A percentile compares a stretch with the other conserved stretches of the same genome.
These are phyloP conservation scores for Lantana camara DNA, from an alignment of 257 asterid species.

Conservation along the genomic window DNA sequence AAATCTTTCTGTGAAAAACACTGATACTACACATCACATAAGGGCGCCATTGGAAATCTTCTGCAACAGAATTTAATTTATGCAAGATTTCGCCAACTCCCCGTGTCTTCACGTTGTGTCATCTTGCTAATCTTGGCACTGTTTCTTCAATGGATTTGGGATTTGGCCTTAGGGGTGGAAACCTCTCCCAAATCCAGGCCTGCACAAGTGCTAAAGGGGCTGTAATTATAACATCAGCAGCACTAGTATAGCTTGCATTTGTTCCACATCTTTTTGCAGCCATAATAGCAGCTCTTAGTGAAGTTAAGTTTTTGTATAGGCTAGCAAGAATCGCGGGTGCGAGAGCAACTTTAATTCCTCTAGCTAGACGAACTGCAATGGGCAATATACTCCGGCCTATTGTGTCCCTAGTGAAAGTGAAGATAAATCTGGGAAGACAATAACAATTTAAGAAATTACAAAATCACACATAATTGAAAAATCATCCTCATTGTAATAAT, in stretches of 20 bases:
- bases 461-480: too few species aligned
- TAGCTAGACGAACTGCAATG: conserved; percentile 28
- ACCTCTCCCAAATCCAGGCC: conserved; percentile 57
- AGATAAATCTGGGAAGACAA: conserved; percentile 12
- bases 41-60: conserved; percentile 41
- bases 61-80: conserved; percentile 16
- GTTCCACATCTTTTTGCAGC: neutral
- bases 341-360: conserved; percentile 31
- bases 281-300: conserved; percentile 9
- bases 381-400: neutral
- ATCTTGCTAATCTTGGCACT: conserved; percentile 40
- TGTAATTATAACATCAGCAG: neutral
- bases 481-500: too few species aligned
- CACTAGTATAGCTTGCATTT: neutral
- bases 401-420: neutral
- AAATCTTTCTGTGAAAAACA: neutral
- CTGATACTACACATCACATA: conserved; percentile 3
- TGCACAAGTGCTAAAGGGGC: conserved; percentile 38
- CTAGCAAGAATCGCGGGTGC: conserved; percentile 36
- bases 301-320: conserved; percentile 23
- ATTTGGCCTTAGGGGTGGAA: conserved; percentile 21
- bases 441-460: too few species aligned
- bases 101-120: conserved; percentile 28
- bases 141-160: neutral
- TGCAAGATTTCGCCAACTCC: neutral